Percentiles rank a stretch among this genome's conserved stretches.
Conservation (phyloP, 1,284 basidiomycete genomes). For the Xerocomus alliaceus region DNA sequence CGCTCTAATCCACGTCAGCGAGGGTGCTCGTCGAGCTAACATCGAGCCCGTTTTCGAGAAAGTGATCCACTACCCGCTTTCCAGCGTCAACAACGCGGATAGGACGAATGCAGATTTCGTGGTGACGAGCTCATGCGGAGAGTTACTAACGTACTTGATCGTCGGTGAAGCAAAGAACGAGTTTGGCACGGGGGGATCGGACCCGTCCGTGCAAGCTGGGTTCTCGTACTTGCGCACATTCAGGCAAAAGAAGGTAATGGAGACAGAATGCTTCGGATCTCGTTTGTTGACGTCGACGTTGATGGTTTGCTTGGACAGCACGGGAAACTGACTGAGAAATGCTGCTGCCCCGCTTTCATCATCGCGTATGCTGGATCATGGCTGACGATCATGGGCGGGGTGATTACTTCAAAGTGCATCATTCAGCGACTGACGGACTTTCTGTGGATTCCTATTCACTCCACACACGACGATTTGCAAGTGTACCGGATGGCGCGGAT, state of each 20-base stretch:
- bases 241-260: constrained; percentile 6
- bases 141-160: background rate
- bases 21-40: background rate
- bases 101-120: background rate
- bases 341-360: constrained; percentile 15
- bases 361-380: constrained; percentile 19
- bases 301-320: background rate
- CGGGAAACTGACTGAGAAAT: background rate
- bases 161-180: constrained; percentile 15
- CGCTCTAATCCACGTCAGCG: background rate
- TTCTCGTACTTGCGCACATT: constrained; percentile 14
- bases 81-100: background rate
- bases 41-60: background rate
- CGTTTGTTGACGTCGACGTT: background rate
- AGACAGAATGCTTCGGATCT: too few relatives aligned
- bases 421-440: constrained; percentile 28
- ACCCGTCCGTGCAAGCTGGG: constrained; percentile 21
- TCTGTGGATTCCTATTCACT: constrained; percentile 24
- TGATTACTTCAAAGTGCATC: constrained; percentile 10
- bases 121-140: accelerated
- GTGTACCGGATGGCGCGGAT: constrained; percentile 3
- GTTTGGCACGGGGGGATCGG: constrained; percentile 8
- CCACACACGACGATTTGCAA: constrained; percentile 12
- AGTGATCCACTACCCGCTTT: background rate
- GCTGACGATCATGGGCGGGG: constrained; percentile 22